phyloP scores from a whole-genome alignment of 139 green algal species.

The Dunaliella primolecta region DNA sequence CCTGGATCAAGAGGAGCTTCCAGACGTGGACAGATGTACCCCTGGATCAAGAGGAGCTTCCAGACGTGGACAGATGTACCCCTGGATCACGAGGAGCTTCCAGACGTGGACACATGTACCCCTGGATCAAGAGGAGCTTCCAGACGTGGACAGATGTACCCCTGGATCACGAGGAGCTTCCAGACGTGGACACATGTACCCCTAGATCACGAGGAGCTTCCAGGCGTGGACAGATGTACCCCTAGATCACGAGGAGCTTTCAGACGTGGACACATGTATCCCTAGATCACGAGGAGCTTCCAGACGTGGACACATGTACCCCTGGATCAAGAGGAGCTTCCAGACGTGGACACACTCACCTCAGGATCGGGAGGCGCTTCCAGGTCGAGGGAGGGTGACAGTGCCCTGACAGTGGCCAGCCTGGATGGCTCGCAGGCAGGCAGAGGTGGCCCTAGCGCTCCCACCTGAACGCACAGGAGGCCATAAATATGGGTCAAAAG shows the following conservation, averaged over 20 bases:
- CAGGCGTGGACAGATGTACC: background rate
- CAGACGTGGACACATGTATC: background rate
- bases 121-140: constrained; percentile 36
- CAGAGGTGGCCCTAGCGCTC: constrained; percentile 14
- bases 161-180: constrained; percentile 36
- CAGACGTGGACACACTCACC: background rate
- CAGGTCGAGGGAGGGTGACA: constrained; percentile 11
- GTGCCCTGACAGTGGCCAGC: constrained; percentile 16
- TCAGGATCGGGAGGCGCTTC: constrained; percentile 36
- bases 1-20: constrained; percentile 36
- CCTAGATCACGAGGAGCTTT: constrained; percentile 35
- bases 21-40: background rate
- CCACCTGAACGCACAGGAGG: background rate
- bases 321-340: constrained; percentile 36
- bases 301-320: background rate
- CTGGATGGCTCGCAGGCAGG: constrained; percentile 30
- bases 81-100: constrained; percentile 36
- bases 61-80: background rate
- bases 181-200: background rate
- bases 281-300: constrained; percentile 36
- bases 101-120: background rate
- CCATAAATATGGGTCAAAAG: too few species aligned
- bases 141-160: background rate
- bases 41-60: constrained; percentile 36
- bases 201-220: constrained; percentile 36